Evolutionary conservation across 805 yeast genomes (phyloP).

Genomic region (Lipomyces oligophaga): DNA sequence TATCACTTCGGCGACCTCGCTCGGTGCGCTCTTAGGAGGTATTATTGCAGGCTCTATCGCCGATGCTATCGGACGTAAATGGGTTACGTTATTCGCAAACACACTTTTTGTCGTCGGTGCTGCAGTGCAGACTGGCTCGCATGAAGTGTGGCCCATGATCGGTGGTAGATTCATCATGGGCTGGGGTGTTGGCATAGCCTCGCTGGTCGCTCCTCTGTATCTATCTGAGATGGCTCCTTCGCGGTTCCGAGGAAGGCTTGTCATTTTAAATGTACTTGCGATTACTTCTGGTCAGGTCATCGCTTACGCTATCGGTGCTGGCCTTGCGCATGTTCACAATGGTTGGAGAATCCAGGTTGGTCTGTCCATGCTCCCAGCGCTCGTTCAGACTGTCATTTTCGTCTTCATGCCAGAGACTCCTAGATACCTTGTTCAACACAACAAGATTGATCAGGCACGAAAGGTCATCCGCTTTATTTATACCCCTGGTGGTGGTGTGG

Average conservation of each 20-base stretch:
- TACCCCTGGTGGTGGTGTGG: constrained; percentile 39
- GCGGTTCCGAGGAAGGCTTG: constrained; percentile 83
- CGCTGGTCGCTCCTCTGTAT: constrained; percentile 89
- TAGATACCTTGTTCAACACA: constrained; percentile 74
- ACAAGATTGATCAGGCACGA: constrained; percentile 60
- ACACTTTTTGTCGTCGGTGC: constrained; percentile 81
- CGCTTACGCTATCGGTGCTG: constrained; percentile 93
- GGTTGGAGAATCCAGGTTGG: constrained; percentile 97
- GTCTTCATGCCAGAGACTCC: constrained; percentile 94
- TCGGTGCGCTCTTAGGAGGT: constrained; percentile 85
- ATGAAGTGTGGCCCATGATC: constrained; percentile 84
- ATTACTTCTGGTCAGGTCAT: constrained; percentile 93
- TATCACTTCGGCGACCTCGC: constrained; percentile 90
- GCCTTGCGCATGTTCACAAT: constrained; percentile 61
- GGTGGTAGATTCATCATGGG: constrained; percentile 91
- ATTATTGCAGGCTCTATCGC: constrained; percentile 76
- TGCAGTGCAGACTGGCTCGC: constrained; percentile 74
- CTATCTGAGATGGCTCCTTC: constrained; percentile 85
- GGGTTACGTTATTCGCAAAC: constrained; percentile 78
- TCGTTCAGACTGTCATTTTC: constrained; percentile 68
- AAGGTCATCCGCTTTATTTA: constrained; percentile 63
- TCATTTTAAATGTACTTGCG: constrained; percentile 81
- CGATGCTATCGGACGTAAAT: constrained; percentile 79
- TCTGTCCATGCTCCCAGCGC: constrained; percentile 82
- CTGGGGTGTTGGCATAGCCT: constrained; percentile 93